Conservation (phyloP, 306 rosid species). For the Cyamopsis tetragonoloba region DNA sequence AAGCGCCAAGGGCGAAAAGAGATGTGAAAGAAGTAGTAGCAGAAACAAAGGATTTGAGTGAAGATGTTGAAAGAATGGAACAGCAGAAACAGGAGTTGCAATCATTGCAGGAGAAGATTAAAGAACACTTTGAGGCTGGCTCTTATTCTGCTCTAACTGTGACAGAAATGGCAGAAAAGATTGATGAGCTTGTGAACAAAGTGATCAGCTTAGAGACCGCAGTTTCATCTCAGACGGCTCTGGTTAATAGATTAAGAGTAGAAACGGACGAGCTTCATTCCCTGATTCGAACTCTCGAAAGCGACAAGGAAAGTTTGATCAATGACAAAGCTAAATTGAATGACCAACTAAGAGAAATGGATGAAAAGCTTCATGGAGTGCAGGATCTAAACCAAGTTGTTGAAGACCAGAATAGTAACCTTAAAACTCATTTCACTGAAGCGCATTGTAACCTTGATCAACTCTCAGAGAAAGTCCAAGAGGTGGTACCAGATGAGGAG, state of each 20-base stretch:
- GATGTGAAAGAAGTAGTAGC: slow-evolving; percentile 8
- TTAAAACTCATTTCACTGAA: slow-evolving; percentile 62
- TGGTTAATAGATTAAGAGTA: slow-evolving; percentile 42
- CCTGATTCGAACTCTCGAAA: slow-evolving; percentile 50
- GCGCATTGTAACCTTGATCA: slow-evolving; percentile 54
- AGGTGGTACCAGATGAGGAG: slow-evolving; percentile 40
- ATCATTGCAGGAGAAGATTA: slow-evolving; percentile 42
- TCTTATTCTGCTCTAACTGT: slow-evolving; percentile 50
- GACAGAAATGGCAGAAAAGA: slow-evolving; percentile 73
- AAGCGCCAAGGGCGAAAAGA: slow-evolving; percentile 14
- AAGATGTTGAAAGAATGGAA: slow-evolving; percentile 17
- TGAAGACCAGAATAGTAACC: slow-evolving; percentile 49
- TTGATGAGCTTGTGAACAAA: slow-evolving; percentile 65
- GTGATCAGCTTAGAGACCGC: slow-evolving; percentile 70
- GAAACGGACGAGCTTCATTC: slow-evolving; percentile 59
- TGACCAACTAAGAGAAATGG: slow-evolving; percentile 50
- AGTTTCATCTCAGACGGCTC: slow-evolving; percentile 71
- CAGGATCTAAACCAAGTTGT: slow-evolving; percentile 47
- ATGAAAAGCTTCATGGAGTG: slow-evolving; percentile 39
- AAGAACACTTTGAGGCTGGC: slow-evolving; percentile 48
- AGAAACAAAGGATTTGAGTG: slow-evolving; percentile 12
- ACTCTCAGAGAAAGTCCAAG: slow-evolving; percentile 48
- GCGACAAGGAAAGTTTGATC: slow-evolving; percentile 43
- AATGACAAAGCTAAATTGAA: slow-evolving; percentile 41
- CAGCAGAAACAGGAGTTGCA: slow-evolving; percentile 45